phyloP scores from a whole-genome alignment of 768 basidiomycete genomes.

The Coprinopsis sp. region DNA sequence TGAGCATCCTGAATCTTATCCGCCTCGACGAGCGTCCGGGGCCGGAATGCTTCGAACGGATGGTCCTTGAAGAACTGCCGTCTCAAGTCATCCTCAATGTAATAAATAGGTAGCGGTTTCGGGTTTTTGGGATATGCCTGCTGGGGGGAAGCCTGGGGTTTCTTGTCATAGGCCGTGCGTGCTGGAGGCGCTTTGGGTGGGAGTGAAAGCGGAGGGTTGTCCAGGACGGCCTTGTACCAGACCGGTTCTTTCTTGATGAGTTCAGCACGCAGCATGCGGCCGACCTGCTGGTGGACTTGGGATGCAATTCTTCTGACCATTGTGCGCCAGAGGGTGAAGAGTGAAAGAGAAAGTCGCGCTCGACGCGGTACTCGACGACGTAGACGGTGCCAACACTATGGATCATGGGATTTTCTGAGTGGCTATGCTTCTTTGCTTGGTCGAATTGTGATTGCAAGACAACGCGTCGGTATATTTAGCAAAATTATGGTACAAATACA shows the following conservation, averaged over 20 bases:
- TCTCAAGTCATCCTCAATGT: constrained; percentile 82
- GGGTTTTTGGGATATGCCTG: constrained; percentile 25
- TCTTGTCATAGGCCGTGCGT: constrained; percentile 52
- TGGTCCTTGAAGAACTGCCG: constrained; percentile 93
- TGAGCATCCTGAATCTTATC: constrained; percentile 52
- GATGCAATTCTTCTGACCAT: constrained; percentile 82
- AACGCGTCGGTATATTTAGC: too few relatives aligned
- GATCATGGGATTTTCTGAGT: too few relatives aligned
- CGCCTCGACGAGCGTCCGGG: constrained; percentile 71
- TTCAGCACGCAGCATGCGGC: constrained; percentile 68
- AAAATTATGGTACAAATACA: too few relatives aligned
- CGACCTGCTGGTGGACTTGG: constrained; percentile 85
- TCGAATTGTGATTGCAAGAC: too few relatives aligned
- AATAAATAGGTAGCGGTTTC: constrained; percentile 52
- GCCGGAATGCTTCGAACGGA: constrained; percentile 91
- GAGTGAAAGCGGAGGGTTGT: constrained; percentile 83
- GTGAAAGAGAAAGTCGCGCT: too few relatives aligned
- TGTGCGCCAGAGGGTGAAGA: neutral
- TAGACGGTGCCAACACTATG: neutral
- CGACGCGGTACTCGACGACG: neutral
- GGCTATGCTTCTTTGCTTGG: too few relatives aligned
- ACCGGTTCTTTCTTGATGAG: constrained; percentile 62
- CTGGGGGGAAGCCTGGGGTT: constrained; percentile 14
- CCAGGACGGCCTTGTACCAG: constrained; percentile 83
- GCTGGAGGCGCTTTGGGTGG: constrained; percentile 68